Conservation (phyloP, 805 yeast species). For the Jamesozyma rosinii region DNA sequence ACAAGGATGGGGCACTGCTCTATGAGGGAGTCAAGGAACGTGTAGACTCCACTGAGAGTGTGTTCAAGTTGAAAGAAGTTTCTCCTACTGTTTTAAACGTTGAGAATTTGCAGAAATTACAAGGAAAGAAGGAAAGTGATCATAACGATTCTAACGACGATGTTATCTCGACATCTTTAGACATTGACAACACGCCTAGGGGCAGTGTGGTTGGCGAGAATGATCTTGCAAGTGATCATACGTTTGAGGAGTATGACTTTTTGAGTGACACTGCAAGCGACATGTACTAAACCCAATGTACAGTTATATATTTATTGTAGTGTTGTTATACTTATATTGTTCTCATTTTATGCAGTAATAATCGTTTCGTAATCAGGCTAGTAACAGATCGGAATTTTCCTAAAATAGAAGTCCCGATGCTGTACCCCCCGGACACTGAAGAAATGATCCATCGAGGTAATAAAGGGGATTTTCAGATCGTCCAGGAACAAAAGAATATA, state of each 20-base stretch:
- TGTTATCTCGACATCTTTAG: constrained; percentile 3
- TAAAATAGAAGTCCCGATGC: no score
- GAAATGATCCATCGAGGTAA: no score
- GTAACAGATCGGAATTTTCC: no score
- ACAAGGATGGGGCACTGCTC: neutral
- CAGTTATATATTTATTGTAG: no score
- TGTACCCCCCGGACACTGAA: no score
- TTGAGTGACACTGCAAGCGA: constrained; percentile 3
- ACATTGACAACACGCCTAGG: neutral
- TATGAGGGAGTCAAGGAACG: constrained; percentile 1
- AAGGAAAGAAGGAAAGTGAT: neutral
- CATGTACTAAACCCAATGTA: no score
- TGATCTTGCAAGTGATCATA: neutral
- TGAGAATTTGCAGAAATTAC: constrained; percentile 1
- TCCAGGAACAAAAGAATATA: no score
- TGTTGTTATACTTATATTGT: no score
- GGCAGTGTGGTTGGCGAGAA: neutral
- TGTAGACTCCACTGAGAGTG: neutral
- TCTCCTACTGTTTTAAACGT: neutral
- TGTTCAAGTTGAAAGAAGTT: constrained; percentile 1
- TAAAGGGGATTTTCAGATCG: no score
- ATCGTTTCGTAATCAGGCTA: no score
- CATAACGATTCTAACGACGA: neutral
- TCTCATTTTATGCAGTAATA: no score
- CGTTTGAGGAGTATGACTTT: constrained; percentile 5